These are phyloP conservation scores for Tetrahymena elliotti DNA, from an alignment of 73 alveolate species.

Conservation along the genomic window DNA sequence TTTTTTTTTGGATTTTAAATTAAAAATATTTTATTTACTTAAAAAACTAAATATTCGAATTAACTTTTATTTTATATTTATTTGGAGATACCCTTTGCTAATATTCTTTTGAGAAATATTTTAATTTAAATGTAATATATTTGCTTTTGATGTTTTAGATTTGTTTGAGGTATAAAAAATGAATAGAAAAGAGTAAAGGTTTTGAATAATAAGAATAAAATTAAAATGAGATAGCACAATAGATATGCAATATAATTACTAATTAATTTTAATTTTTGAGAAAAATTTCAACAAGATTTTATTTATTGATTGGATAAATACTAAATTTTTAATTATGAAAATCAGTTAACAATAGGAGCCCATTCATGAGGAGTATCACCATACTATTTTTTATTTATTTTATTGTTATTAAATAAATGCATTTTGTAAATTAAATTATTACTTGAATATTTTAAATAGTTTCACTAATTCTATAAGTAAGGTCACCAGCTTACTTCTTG, in stretches of 20 bases:
- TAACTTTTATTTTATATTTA: too few relatives aligned
- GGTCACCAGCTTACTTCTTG: not conserved
- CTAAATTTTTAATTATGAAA: not conserved
- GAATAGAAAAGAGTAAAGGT: too few relatives aligned
- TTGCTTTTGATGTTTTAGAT: too few relatives aligned
- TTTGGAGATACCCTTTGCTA: too few relatives aligned
- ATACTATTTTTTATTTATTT: not conserved
- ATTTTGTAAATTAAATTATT: not conserved
- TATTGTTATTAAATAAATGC: not conserved
- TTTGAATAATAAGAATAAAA: not conserved
- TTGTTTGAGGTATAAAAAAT: too few relatives aligned
- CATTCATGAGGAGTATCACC: not conserved
- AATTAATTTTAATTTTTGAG: not conserved
- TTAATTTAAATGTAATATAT: too few relatives aligned
- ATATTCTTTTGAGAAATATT: too few relatives aligned
- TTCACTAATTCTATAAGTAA: not conserved
- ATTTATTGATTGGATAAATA: too few relatives aligned
- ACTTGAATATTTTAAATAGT: not conserved
- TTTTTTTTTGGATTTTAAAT: too few relatives aligned
- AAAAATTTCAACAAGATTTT: not conserved
- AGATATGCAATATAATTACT: not conserved
- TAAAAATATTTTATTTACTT: too few relatives aligned
- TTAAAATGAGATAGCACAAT: not conserved
- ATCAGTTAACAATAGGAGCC: not conserved
- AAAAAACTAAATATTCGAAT: too few relatives aligned